Conservation (phyloP, 2,329 filamentous ascomycete genomes). For the Trichoderma gracile region DNA sequence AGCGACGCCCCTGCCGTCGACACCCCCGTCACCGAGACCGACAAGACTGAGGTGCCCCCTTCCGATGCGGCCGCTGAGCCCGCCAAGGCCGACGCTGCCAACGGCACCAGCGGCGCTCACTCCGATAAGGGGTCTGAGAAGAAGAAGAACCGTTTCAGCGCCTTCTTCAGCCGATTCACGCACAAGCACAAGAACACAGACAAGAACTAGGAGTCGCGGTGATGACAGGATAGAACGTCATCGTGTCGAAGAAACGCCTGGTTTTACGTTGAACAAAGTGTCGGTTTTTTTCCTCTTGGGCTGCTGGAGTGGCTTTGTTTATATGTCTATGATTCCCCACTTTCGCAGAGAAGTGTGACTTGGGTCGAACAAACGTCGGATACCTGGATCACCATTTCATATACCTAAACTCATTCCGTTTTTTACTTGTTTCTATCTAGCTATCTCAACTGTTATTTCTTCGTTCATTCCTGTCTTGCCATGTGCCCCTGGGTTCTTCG, state of each 20-base stretch:
- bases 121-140: slow-evolving; percentile 39
- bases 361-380: slow-evolving; percentile 34
- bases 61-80: slow-evolving; percentile 24
- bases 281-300: slow-evolving; percentile 34
- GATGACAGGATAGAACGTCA: slow-evolving; percentile 19
- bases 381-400: slow-evolving; percentile 37
- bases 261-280: slow-evolving; percentile 28
- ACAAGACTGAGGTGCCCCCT: slow-evolving; percentile 28
- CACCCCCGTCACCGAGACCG: slow-evolving; percentile 27
- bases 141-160: slow-evolving; percentile 66
- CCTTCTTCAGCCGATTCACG: slow-evolving; percentile 59
- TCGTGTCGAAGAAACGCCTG: slow-evolving; percentile 20
- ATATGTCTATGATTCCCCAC: slow-evolving; percentile 44
- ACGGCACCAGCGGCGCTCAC: slow-evolving; percentile 29
- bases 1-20: slow-evolving; percentile 23
- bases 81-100: slow-evolving; percentile 29
- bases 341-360: slow-evolving; percentile 37
- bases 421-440: slow-evolving; percentile 11
- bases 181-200: slow-evolving; percentile 45
- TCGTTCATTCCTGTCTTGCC: slow-evolving; percentile 3
- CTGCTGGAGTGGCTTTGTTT: slow-evolving; percentile 40
- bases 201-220: slow-evolving; percentile 32
- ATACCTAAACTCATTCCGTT: slow-evolving; percentile 40
- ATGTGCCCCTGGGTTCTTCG: slow-evolving; percentile 5
- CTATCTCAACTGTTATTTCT: neutral